Evolutionary conservation across 140 eudicot genomes (phyloP).

Genomic region (Erigeron philadelphicus): DNA sequence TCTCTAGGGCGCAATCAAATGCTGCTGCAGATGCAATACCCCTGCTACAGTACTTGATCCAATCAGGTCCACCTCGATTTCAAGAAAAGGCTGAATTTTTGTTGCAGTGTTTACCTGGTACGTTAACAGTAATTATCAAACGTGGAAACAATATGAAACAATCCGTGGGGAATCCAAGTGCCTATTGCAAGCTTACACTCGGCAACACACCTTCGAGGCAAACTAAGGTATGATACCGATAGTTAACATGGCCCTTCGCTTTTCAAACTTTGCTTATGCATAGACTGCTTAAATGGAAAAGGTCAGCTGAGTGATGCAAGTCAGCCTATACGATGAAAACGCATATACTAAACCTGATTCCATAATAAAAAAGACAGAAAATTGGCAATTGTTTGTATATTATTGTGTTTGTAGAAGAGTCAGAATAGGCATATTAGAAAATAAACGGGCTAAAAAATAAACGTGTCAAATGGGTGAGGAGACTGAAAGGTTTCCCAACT

Average conservation of each 20-base stretch:
- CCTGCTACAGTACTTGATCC: constrained; percentile 85
- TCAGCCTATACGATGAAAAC: too few species aligned
- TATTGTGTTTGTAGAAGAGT: too few species aligned
- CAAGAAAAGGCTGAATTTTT: constrained; percentile 93
- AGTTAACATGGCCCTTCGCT: neutral
- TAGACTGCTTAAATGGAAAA: neutral
- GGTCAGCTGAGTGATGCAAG: too few species aligned
- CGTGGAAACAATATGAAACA: constrained; percentile 96
- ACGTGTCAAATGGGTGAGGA: too few species aligned
- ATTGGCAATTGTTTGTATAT: too few species aligned
- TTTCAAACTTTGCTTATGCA: constrained; percentile 10
- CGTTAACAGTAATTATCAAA: constrained; percentile 82
- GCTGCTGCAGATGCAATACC: constrained; percentile 99
- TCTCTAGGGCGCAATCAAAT: constrained; percentile 88
- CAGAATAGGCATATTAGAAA: too few species aligned
- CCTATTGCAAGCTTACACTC: constrained; percentile 89
- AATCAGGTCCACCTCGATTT: constrained; percentile 95
- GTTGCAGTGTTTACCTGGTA: constrained; percentile 96
- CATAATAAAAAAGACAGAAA: too few species aligned
- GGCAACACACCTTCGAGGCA: constrained; percentile 87
- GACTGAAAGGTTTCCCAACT: too few species aligned
- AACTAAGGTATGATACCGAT: constrained; percentile 57
- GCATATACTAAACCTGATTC: too few species aligned
- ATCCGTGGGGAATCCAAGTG: constrained; percentile 95
- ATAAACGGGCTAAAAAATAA: too few species aligned